Evolutionary conservation across 371 early-diverging fungal genomes (phyloP).

Genomic region (Lichtheimia hyalospora): DNA sequence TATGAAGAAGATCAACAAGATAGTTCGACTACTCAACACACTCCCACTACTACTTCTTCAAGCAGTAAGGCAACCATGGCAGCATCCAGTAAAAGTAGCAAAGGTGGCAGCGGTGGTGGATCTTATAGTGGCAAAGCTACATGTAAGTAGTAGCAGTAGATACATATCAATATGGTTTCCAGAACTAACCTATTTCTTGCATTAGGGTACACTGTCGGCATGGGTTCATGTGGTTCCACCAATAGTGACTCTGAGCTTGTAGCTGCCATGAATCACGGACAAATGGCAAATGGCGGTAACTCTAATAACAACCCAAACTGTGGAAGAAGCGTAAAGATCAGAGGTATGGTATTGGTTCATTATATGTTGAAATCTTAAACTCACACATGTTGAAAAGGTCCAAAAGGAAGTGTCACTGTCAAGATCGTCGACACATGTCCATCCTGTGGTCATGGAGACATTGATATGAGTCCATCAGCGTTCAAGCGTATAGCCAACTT

Average conservation of each 20-base stretch:
- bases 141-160: background rate
- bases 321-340: constrained; percentile 21
- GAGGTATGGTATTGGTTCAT: constrained; percentile 10
- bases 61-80: background rate
- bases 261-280: constrained; percentile 17
- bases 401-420: constrained; percentile 30
- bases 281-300: constrained; percentile 20
- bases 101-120: background rate
- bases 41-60: background rate
- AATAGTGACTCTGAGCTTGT: constrained; percentile 15
- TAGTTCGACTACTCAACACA: too few species aligned
- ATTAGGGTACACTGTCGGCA: constrained; percentile 14
- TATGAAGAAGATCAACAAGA: too few species aligned
- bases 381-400: constrained; percentile 7
- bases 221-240: constrained; percentile 17
- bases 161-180: background rate
- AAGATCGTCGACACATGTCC: constrained; percentile 22
- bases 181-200: constrained; percentile 15
- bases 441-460: constrained; percentile 1
- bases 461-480: constrained; percentile 40
- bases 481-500: constrained; percentile 39
- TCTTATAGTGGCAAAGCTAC: background rate
- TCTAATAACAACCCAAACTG: constrained; percentile 32
- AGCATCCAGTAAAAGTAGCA: background rate
- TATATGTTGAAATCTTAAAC: too few species aligned